These are phyloP conservation scores for Fonsecaea multimorphosa DNA, from an alignment of 2,329 filamentous ascomycete species.

Conservation along the genomic window DNA sequence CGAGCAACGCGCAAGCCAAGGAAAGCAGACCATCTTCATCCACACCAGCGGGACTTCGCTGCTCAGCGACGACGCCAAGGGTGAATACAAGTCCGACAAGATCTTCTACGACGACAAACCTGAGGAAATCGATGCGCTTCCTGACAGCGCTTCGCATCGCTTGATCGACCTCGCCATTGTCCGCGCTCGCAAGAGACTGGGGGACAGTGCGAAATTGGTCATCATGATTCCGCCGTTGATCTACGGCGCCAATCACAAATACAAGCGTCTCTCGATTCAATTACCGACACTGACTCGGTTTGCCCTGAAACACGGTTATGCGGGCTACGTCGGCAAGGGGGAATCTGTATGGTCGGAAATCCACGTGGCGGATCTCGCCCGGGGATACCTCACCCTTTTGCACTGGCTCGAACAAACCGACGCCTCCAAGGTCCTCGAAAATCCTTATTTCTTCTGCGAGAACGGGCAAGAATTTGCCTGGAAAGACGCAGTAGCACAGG, in stretches of 20 bases:
- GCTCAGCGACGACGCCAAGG: constrained; percentile 48
- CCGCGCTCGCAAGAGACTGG: constrained; percentile 45
- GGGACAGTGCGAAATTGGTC: constrained; percentile 52
- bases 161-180: constrained; percentile 55
- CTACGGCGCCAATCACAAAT: constrained; percentile 51
- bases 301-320: constrained; percentile 56
- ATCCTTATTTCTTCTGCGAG: constrained; percentile 60
- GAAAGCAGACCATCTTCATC: constrained; percentile 54
- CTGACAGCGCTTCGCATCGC: constrained; percentile 54
- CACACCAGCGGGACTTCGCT: constrained; percentile 56
- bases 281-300: constrained; percentile 56
- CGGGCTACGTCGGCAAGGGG: constrained; percentile 54
- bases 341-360: constrained; percentile 51
- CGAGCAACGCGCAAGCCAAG: constrained; percentile 46
- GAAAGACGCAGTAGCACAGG: constrained; percentile 48
- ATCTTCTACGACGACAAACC: constrained; percentile 54
- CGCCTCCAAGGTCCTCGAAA: constrained; percentile 45
- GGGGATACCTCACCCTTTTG: constrained; percentile 54
- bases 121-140: constrained; percentile 50
- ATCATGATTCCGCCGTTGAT: constrained; percentile 58
- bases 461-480: constrained; percentile 54
- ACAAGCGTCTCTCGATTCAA: constrained; percentile 55
- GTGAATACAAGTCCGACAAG: constrained; percentile 46
- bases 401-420: constrained; percentile 51
- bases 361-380: constrained; percentile 57